Percentiles rank a stretch among this genome's conserved stretches.
These are phyloP conservation scores for Trapa bicornis DNA, from an alignment of 345 rosid species.

Conservation along the genomic window DNA sequence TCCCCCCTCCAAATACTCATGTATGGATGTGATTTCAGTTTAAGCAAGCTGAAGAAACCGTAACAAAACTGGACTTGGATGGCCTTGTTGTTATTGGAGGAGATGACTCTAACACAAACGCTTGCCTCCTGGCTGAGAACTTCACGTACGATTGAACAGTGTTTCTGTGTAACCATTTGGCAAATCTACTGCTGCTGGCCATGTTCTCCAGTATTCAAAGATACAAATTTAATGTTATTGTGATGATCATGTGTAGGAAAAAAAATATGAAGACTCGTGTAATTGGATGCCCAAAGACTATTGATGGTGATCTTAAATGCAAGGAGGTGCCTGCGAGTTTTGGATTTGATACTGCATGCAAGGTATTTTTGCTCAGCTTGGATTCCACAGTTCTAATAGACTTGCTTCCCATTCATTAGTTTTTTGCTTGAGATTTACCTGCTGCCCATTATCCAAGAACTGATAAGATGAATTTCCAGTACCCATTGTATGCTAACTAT, in stretches of 20 bases:
- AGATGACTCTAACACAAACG: constrained; percentile 96
- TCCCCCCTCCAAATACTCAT: neutral
- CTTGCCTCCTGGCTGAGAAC: constrained; percentile 93
- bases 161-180: neutral
- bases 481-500: neutral
- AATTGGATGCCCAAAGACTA: constrained; percentile 98
- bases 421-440: neutral
- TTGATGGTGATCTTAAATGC: constrained; percentile 97
- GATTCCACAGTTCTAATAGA: neutral
- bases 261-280: constrained; percentile 78
- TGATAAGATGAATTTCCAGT: neutral
- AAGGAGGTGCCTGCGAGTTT: constrained; percentile 97
- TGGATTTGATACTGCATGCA: constrained; percentile 99
- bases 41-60: constrained; percentile 97
- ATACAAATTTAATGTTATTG: neutral
- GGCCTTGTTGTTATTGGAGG: constrained; percentile 95
- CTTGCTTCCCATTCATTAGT: neutral
- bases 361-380: constrained; percentile 35
- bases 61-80: constrained; percentile 73
- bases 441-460: too few species aligned
- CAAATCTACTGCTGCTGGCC: neutral
- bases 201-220: neutral
- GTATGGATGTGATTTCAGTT: constrained; percentile 39
- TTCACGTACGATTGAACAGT: constrained; percentile 37
- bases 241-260: constrained; percentile 29